phyloP scores from a whole-genome alignment of 1,284 basidiomycete genomes.

The Dichomitus squalens region DNA sequence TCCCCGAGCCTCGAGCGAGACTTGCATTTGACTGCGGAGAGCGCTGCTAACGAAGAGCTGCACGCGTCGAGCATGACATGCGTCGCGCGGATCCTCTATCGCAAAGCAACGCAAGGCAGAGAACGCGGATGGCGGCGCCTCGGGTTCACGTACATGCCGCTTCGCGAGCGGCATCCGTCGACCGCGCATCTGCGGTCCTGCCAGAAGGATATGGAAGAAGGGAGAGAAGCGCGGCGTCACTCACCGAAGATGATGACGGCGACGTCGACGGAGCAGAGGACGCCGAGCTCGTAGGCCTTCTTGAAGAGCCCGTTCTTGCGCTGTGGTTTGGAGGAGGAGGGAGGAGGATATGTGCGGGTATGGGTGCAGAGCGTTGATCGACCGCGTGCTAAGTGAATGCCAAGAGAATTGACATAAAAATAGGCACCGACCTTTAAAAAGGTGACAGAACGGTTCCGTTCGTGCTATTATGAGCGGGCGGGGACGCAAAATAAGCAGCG shows the following conservation, averaged over 20 bases:
- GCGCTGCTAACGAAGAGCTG: too few species aligned
- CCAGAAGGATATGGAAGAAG: slow-evolving; percentile 1
- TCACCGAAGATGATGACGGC: slow-evolving; percentile 69
- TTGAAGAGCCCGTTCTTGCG: slow-evolving; percentile 90
- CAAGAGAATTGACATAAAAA: slow-evolving; percentile 38
- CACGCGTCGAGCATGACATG: neutral
- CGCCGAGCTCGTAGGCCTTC: slow-evolving; percentile 88
- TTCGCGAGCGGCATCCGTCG: neutral
- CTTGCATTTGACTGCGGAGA: too few species aligned
- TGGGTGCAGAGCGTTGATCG: slow-evolving; percentile 27
- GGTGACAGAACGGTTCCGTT: slow-evolving; percentile 89
- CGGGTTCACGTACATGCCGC: neutral
- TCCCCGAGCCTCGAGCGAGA: too few species aligned
- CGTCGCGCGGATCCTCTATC: neutral
- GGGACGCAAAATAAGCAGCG: slow-evolving; percentile 29
- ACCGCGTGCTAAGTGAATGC: slow-evolving; percentile 38
- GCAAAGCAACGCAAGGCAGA: neutral
- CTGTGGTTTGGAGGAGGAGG: slow-evolving; percentile 47
- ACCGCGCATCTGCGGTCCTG: neutral
- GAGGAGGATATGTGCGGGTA: slow-evolving; percentile 25
- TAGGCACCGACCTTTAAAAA: slow-evolving; percentile 76
- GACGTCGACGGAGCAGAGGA: slow-evolving; percentile 71
- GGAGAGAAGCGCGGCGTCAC: slow-evolving; percentile 13
- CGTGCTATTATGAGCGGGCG: slow-evolving; percentile 61
- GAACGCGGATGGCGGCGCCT: too few species aligned